Base-by-base conservation (phyloP, 2,329 filamentous ascomycete species). In the Trichoderma oligosporum region DNA sequence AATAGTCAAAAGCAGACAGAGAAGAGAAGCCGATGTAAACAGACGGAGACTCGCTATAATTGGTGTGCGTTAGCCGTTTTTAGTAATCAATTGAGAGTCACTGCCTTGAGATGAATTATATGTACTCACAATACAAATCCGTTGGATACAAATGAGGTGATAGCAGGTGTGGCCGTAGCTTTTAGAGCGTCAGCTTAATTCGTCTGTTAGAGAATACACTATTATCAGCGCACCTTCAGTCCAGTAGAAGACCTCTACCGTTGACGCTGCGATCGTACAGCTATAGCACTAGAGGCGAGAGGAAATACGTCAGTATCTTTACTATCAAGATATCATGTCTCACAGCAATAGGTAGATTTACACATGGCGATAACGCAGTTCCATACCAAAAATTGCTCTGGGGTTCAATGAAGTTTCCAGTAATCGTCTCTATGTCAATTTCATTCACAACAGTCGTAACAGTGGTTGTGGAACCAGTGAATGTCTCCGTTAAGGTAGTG, bases 1-100 rank as follows among this genome's bases (percentile, higher is more conserved):
- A 59, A 31, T 56, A 59, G 25, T 59, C 57, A 14, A 36, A 36
- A 0, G 57, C 57, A 8, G 57, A 59, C 14, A 59, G 33, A 2
- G 57, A 56, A n/a, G 53, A 51, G 45, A 59, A 59, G 20, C 57
- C 57, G 6, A 59, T 51, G 14, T 59, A 59, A 3, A 59, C 38
- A 6, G 57, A 59, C 3, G 57, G 57, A 4, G 53, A 59, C 22
- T 57, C 24, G 12, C 57, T 59, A 36, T 11, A 7, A 20, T 25
- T n/a, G 14, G 12, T 14, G 4, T 11, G 4, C 18, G 42, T 59
- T 33, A 59, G 51, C 9, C 4, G 24, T 27, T 24, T 8, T 29
- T 11, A 9, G 6, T 8, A n/a, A n/a, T n/a, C 18, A 9, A 3
- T 36, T 4, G 7, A 18, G 1, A 1, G 6, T 25, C 7, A 27